Percentiles rank a stretch among this genome's conserved stretches.
Evolutionary conservation across 1,284 basidiomycete genomes (phyloP).

Genomic region (Flammula alnicola): DNA sequence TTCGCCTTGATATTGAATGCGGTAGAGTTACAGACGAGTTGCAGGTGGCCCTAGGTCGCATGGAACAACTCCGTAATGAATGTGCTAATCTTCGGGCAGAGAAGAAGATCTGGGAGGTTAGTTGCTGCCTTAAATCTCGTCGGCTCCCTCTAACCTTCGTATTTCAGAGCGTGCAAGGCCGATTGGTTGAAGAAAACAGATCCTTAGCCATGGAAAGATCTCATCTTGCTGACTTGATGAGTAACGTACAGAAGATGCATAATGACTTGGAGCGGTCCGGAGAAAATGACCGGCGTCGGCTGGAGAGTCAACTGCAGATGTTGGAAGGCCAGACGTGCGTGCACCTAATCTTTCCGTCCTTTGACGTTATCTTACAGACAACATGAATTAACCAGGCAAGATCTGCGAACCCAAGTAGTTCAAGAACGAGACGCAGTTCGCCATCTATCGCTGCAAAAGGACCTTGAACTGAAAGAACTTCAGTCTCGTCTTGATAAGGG

Average conservation of each 20-base stretch:
- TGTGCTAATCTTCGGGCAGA: conserved; percentile 86
- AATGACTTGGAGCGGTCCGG: conserved; percentile 83
- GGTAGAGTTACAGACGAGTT: conserved; percentile 69
- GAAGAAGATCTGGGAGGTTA: conserved; percentile 90
- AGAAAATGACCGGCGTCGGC: conserved; percentile 76
- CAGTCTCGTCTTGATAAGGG: conserved; percentile 75
- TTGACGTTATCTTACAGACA: neutral
- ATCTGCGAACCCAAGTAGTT: conserved; percentile 74
- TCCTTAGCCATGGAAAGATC: conserved; percentile 80
- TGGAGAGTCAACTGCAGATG: conserved; percentile 82
- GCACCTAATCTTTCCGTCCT: conserved; percentile 1
- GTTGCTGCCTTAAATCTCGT: conserved; percentile 26
- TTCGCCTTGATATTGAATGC: conserved; percentile 68
- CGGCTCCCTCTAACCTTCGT: neutral
- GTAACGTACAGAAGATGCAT: conserved; percentile 89
- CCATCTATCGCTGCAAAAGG: conserved; percentile 75
- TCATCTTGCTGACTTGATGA: conserved; percentile 84
- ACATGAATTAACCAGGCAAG: conserved; percentile 54
- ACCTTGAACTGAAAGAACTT: conserved; percentile 80
- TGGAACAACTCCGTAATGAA: conserved; percentile 84
- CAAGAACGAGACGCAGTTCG: conserved; percentile 83
- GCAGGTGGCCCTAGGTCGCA: conserved; percentile 53
- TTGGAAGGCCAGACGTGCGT: conserved; percentile 80
- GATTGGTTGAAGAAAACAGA: conserved; percentile 87
- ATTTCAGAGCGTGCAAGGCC: conserved; percentile 69